Base-by-base conservation (phyloP, 768 basidiomycete species). In the Lactarius quietus region DNA sequence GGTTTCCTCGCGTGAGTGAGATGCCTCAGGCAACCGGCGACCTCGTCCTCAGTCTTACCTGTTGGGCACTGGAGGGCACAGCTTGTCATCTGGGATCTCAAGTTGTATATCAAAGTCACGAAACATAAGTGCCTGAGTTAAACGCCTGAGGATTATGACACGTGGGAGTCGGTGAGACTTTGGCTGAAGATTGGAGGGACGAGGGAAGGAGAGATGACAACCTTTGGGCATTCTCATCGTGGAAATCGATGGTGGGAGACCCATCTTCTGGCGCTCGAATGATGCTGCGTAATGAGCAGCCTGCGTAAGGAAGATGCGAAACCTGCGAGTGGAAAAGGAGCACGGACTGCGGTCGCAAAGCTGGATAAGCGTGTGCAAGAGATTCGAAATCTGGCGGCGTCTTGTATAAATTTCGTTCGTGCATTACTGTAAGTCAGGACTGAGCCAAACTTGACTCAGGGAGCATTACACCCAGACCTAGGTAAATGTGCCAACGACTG, bases 21-120 rank as follows among this genome's bases (percentile, higher is more conserved):
- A 8, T 33, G 8, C 33, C 8, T 33, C 4, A 8, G 8, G 33
- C 33, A 33, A 33, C n/a, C n/a, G n/a, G 33, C 33, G 33, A 33
- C 8, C 8, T 33, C 33, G 33, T 4, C 33, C 6, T 15, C 14
- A 29, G 3, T 38, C 31, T 5, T 33, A 66, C 65, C 65, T 57
- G 17, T 66, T 66, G 41, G 65, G 65, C 72, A 96, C 94, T 0
- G 95, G 90, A 36, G 95, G 95, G 75, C 95, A 96, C 7, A 97
- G 77, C 61, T 95, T 79, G 75, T 93, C 83, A 3, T 79, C 73
- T 2, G 90, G 90, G 15, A 97, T 75, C 3, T 77, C 69, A 0
- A 95, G 70, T 36, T 77, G 76, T 38, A 96, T 71, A 1, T 79
- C 75, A 72, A 94, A 96, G 76, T 95, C 92, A 33, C 86, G 81